Percentiles rank a stretch among this genome's conserved stretches.
Conservation (phyloP, 768 basidiomycete species). For the Rhizopogon vinicolor region DNA sequence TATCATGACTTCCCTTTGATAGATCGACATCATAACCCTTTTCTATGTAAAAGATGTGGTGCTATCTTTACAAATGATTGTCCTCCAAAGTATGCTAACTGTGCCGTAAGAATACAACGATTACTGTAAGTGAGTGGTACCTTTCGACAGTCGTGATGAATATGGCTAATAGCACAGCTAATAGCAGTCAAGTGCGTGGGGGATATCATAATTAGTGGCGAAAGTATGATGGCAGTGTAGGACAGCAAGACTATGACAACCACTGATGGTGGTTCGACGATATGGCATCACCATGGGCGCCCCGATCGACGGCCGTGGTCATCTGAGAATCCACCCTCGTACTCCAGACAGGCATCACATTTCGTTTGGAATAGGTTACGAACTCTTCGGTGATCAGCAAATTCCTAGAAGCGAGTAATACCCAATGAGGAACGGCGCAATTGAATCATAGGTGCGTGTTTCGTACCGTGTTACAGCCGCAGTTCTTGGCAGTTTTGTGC, state of each 20-base stretch:
- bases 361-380: constrained; percentile 62
- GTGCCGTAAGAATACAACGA: background rate
- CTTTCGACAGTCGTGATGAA: background rate
- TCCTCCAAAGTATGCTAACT: background rate
- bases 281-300: constrained; percentile 13
- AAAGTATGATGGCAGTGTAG: background rate
- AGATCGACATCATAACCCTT: constrained; percentile 2
- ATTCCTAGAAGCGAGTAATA: constrained; percentile 22
- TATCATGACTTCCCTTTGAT: background rate
- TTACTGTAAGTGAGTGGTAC: background rate
- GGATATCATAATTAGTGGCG: constrained; percentile 1
- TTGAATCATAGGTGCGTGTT: background rate
- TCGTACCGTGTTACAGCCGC: constrained; percentile 45
- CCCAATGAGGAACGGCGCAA: background rate
- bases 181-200: constrained; percentile 3
- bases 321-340: constrained; percentile 21
- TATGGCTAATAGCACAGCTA: constrained; percentile 1
- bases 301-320: constrained; percentile 29
- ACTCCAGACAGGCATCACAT: constrained; percentile 52
- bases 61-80: constrained; percentile 8
- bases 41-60: constrained; percentile 4
- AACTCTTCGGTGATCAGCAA: constrained; percentile 49
- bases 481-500: constrained; percentile 55
- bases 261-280: constrained; percentile 1
- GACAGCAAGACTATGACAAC: background rate